Base-by-base conservation (phyloP, 2,329 filamentous ascomycete species). In the Cladorrhinum sp. region DNA sequence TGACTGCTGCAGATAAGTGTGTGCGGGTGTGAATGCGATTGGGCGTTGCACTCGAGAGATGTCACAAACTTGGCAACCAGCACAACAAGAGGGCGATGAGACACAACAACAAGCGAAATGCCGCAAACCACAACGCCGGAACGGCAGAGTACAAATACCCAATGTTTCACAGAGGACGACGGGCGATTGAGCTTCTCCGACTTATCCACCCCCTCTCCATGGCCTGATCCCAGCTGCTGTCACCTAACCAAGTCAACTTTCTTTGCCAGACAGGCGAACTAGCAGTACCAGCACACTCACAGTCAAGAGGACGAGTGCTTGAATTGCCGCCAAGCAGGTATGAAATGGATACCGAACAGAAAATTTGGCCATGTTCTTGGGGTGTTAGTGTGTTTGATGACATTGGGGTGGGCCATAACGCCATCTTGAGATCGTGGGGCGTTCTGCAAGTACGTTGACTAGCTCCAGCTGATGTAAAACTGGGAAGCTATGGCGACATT, bases 371-470 rank as follows among this genome's bases (percentile, higher is more conserved):
- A 18, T 18, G n/a, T 18, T 45, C n/a, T 45, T 45, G 41, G 41
- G 41, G 41, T 45, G 50, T 50, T 60, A 57, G 61, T 51, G 50
- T 53, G 53, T 45, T 62, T 65, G 63, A 62, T 65, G 62, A 45
- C 61, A 65, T 65, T 38, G 55, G 24, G 36, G 38, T 45, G 59
- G 59, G 51, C 50, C 48, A 57, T 62, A 62, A 62, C 61, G 63
- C 54, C 57, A 65, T 65, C 24, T 10, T 4, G 20, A 50, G 8
- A n/a, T 48, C 55, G 58, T 22, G 58, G 32, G 45, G 45, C 41
- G n/a, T 18, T 45, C 41, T 45, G n/a, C 41, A 45, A 45, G 41
- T 41, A 45, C 41, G 4, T 3, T 36, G 16, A 5, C 41, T 45
- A 45, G 41, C n/a, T 45, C 32, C 51, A 54, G 23, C 53, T 54